Base-by-base conservation (phyloP, 2,329 filamentous ascomycete species). In the Leptodontidium sp. region DNA sequence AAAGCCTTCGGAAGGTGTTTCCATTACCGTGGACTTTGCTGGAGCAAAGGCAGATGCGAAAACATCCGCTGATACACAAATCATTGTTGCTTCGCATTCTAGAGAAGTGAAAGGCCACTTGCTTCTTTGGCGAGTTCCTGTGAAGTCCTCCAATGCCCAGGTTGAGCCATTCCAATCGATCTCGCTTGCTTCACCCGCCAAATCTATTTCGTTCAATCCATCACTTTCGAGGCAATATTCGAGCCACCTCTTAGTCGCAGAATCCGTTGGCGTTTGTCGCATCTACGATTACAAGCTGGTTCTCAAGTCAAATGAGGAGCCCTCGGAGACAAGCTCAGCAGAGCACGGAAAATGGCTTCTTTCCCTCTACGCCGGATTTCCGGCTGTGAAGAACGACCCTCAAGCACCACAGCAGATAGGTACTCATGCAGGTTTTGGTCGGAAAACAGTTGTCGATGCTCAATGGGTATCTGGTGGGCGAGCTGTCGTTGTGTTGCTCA, bases 271-370 rank as follows among this genome's bases (percentile, higher is more conserved):
- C 15, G 86, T 86, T 8, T 85, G 87, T 26, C 84, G 88, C 47
- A 84, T 91, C 69, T 91, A 90, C 76, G 88, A 90, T 77, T 90
- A 87, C 73, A 84, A 84, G 1, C 75, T 82, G 6, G 80, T 88
- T 2, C 84, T 87, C 0, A 83, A 87, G 52, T 81, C 84, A 0
- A 87, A 15, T 80, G 83, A 68, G 82, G 86, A 21, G 82, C 84
- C 6, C 86, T 86, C 71, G 84, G 87, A 12, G 79, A 59, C 59
- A 49, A 55, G 55, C 21, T 61, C 64, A n/a, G 35, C 66, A n/a
- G 71, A 77, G 57, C 87, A 90, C 72, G 88, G 88, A 43, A 90
- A 87, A 1, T 91, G 88, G 88, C 81, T 90, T 1, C 78, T 91
- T 12, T 89, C 88, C 1, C 81, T 91, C 6, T 90, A 90, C 72